Conservation (phyloP, 176 grass and related monocot species). For the Musa acuminata region DNA sequence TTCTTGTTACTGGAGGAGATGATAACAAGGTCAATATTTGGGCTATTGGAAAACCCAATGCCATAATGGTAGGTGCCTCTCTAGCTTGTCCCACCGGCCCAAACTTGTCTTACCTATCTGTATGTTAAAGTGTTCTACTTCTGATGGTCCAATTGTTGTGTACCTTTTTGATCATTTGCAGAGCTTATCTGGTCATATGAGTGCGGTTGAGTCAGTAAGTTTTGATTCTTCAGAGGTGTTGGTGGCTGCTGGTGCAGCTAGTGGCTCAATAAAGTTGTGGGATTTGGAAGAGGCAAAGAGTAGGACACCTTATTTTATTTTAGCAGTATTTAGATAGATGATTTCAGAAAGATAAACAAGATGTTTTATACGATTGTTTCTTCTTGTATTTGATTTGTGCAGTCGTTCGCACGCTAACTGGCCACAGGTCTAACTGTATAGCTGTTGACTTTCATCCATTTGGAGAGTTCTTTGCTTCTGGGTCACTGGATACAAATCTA, state of each 20-base stretch:
- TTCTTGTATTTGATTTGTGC: slow-evolving; percentile 20
- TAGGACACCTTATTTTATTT: slow-evolving; percentile 19
- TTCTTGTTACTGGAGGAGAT: slow-evolving; percentile 72
- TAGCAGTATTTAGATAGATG: neutral
- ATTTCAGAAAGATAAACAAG: slow-evolving; percentile 2
- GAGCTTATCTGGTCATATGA: slow-evolving; percentile 70
- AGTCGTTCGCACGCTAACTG: slow-evolving; percentile 81
- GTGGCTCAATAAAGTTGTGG: slow-evolving; percentile 92
- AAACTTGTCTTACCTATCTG: slow-evolving; percentile 1
- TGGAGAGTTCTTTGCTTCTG: slow-evolving; percentile 86
- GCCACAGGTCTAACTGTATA: slow-evolving; percentile 79
- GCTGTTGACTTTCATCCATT: slow-evolving; percentile 91
- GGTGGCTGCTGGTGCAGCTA: slow-evolving; percentile 68
- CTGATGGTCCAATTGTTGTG: slow-evolving; percentile 6
- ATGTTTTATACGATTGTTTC: slow-evolving; percentile 4
- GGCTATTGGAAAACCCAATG: slow-evolving; percentile 70
- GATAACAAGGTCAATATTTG: slow-evolving; percentile 91
- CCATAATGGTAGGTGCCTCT: slow-evolving; percentile 42
- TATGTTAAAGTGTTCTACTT: slow-evolving; percentile 1
- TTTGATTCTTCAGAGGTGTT: slow-evolving; percentile 82
- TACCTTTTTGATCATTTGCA: slow-evolving; percentile 20
- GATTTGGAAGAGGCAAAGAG: slow-evolving; percentile 71
- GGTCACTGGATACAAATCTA: slow-evolving; percentile 86
- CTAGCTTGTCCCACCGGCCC: neutral
- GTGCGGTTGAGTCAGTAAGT: slow-evolving; percentile 78